phyloP scores from a whole-genome alignment of 2,329 filamentous ascomycete species.

The Diaporthe aspalathi region DNA sequence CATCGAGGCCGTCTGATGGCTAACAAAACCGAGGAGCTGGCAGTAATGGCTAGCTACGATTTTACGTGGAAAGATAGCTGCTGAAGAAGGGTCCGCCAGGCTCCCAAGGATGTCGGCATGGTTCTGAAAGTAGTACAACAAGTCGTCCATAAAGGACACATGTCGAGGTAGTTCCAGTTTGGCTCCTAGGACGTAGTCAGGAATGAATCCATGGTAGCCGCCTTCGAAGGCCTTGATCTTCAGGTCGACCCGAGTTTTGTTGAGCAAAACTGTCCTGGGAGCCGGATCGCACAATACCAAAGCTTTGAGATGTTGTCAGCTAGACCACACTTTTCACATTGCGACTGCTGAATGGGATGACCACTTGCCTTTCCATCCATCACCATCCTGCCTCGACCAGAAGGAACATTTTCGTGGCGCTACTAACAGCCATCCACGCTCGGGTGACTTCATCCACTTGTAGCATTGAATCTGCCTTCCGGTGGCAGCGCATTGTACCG shows the following conservation, averaged over 20 bases:
- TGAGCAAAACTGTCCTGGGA: neutral
- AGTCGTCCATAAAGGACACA: constrained; percentile 10
- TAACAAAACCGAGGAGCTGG: constrained; percentile 33
- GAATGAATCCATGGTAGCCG: constrained; percentile 35
- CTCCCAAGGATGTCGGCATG: neutral
- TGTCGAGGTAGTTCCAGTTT: neutral
- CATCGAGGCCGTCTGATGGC: constrained; percentile 35
- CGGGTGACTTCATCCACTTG: constrained; percentile 23
- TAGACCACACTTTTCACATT: neutral
- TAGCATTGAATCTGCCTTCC: constrained; percentile 27
- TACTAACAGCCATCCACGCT: constrained; percentile 26
- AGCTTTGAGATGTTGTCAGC: constrained; percentile 22
- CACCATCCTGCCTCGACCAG: constrained; percentile 5
- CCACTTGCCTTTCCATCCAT: constrained; percentile 14
- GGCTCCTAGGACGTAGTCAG: constrained; percentile 12
- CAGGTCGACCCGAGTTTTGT: constrained; percentile 1
- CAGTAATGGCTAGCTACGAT: constrained; percentile 33
- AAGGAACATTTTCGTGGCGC: constrained; percentile 33
- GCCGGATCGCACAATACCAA: constrained; percentile 27
- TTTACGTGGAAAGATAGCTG: constrained; percentile 21
- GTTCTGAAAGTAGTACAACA: constrained; percentile 16
- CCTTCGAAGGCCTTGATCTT: neutral
- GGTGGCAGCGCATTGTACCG: constrained; percentile 17
- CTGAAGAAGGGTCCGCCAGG: neutral
- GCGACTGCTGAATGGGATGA: fast-evolving